These are phyloP conservation scores for Tetragonia tetragonoides DNA, from an alignment of 148 eudicot species.

Conservation along the genomic window DNA sequence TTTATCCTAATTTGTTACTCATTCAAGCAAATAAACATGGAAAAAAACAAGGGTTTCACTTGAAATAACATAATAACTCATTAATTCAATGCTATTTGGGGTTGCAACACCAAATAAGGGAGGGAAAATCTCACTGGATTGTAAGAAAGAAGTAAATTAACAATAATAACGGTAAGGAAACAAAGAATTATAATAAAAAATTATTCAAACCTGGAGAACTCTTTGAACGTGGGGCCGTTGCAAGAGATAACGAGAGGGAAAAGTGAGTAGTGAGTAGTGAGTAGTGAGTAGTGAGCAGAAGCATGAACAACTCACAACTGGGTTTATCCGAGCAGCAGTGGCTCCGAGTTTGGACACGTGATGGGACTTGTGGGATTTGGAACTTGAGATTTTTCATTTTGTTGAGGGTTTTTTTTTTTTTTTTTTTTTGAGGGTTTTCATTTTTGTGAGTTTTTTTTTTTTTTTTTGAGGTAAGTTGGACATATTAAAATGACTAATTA, in stretches of 20 bases:
- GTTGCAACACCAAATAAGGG: not conserved
- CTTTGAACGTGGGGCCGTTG: not conserved
- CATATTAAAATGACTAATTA: too few relatives aligned
- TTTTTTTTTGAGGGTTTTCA: not conserved
- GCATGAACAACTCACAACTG: not conserved
- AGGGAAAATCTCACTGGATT: not conserved
- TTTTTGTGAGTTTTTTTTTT: not conserved
- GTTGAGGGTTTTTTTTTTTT: not conserved
- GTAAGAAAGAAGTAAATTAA: not conserved
- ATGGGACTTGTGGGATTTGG: not conserved
- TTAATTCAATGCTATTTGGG: too few relatives aligned
- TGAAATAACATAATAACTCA: not conserved
- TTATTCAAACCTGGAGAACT: not conserved
- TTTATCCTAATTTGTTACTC: not conserved
- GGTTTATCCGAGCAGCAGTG: conserved; percentile 17
- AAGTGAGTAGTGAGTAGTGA: not conserved
- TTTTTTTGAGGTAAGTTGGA: not conserved
- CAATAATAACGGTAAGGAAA: not conserved
- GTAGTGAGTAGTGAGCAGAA: not conserved
- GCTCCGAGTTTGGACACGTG: conserved; percentile 23
- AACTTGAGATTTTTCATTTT: too few relatives aligned
- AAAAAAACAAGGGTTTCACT: not conserved
- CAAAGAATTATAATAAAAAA: not conserved
- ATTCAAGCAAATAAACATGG: not conserved
- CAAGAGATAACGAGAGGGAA: not conserved